Conservation (phyloP, 768 basidiomycete species). For the Calvatia gigantea region DNA sequence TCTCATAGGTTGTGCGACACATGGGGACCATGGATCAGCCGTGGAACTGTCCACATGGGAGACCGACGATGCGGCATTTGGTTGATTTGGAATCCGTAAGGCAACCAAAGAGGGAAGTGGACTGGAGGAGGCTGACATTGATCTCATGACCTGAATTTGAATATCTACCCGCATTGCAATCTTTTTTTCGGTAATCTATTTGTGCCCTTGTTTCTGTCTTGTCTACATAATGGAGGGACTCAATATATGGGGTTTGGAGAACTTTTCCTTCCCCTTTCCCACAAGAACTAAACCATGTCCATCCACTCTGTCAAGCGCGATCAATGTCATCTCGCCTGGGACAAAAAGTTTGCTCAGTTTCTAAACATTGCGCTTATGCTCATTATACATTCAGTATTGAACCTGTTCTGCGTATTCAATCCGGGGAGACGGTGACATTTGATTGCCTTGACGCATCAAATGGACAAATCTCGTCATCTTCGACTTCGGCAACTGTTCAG, state of each 20-base stretch:
- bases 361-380: not conserved
- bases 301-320: conserved; percentile 53
- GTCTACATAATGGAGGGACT: not conserved
- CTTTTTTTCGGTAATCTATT: not conserved
- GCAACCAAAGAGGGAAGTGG: conserved; percentile 1
- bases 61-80: conserved; percentile 81
- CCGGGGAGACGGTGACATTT: conserved; percentile 53
- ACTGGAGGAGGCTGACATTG: conserved; percentile 4
- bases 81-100: conserved; percentile 39
- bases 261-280: not conserved
- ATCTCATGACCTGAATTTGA: not conserved
- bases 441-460: conserved; percentile 66
- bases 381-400: conserved; percentile 35
- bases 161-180: conserved; percentile 1
- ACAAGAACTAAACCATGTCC: conserved; percentile 20
- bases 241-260: not conserved
- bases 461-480: conserved; percentile 47
- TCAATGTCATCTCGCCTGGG: conserved; percentile 56
- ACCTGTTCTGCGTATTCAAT: conserved; percentile 45
- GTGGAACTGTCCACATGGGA: conserved; percentile 86
- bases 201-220: not conserved
- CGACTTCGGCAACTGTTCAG: conserved; percentile 31
- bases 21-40: conserved; percentile 86
- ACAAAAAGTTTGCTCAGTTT: conserved; percentile 42
- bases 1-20: conserved; percentile 62